Percentiles rank a stretch among this genome's conserved stretches.
Evolutionary conservation across 78 protist genomes (phyloP).

Genomic region (Bigelowiella natans): DNA sequence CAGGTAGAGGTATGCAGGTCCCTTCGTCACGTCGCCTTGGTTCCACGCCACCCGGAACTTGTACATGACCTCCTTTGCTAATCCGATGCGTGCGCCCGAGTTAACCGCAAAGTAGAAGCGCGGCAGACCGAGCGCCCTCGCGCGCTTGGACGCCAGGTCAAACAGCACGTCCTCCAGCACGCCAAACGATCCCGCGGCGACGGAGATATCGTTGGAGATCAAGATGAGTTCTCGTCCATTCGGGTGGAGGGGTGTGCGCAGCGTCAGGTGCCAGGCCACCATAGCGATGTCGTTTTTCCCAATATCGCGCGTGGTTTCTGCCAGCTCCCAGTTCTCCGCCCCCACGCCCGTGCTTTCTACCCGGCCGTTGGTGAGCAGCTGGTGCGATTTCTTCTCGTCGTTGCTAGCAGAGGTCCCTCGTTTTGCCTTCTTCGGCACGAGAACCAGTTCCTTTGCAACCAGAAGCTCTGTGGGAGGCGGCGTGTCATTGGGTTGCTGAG

Average conservation of each 20-base stretch:
- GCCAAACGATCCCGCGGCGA: slow-evolving; percentile 80
- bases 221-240: slow-evolving; percentile 68
- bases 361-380: neutral
- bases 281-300: slow-evolving; percentile 71
- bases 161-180: slow-evolving; percentile 47
- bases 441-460: slow-evolving; percentile 26
- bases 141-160: slow-evolving; percentile 55
- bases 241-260: slow-evolving; percentile 81
- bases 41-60: slow-evolving; percentile 65
- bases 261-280: slow-evolving; percentile 70
- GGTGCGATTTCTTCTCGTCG: too few relatives aligned
- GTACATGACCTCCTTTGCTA: slow-evolving; percentile 71
- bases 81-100: slow-evolving; percentile 93
- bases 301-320: neutral
- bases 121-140: slow-evolving; percentile 70
- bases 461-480: neutral
- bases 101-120: slow-evolving; percentile 82
- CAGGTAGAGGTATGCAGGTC: slow-evolving; percentile 77
- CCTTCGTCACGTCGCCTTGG: slow-evolving; percentile 30
- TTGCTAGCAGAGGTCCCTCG: too few relatives aligned
- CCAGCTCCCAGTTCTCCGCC: neutral
- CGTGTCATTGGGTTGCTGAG: neutral
- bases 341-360: neutral
- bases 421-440: neutral
- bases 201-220: slow-evolving; percentile 90